Evolutionary conservation across 768 basidiomycete species (phyloP), one percentile per base, ranked within the genome.

Genomic region (Cystofilobasidium bisporidii): DNA sequence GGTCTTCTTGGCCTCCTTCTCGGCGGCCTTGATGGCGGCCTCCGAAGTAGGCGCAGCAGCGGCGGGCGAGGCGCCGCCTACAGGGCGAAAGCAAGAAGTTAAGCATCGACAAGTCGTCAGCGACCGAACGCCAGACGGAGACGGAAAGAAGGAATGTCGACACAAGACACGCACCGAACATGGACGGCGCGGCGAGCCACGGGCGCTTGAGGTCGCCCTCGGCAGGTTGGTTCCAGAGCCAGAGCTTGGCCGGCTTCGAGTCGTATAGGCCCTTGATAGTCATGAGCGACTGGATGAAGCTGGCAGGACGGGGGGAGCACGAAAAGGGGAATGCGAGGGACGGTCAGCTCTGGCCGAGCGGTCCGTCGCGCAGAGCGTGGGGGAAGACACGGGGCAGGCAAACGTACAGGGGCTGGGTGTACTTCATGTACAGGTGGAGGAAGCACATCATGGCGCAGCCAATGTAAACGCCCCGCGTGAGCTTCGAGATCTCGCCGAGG

Each of bases 231-330:
- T 88, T 88, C 28, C 90, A 79, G 63, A 97, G 55, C 80, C 94
- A 86, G 69, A 99, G 86, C 45, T 85, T 81, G 71, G 73, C 74
- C 20, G 71, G 70, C 75, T 91, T 91, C 66, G 88, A 86, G 74
- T 97, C 93, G 77, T 87, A 89, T 33, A 93, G 77, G 53, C 82
- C 83, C 81, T 99, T 98, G 74, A 96, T 66, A n/a, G 89, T 89
- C 91, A 94, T 96, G 72, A 99, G 83, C 17, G 84, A 84, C 77
- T 97, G 94, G 71, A 97, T 87, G 79, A 97, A 94, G 28, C 53
- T 56, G 53, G 53, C 18, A 32, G 18, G 24, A 15, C 36, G 36
- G 3, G 28, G 8, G 18, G 59, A n/a, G 59, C 2, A 36, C 2
- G 59, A 28, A 2, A 8, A 40, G 57, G 26, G 6, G 57, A 22